Conservation (phyloP, 2,329 filamentous ascomycete genomes). For the Myriosclerotinia duriaeana region DNA sequence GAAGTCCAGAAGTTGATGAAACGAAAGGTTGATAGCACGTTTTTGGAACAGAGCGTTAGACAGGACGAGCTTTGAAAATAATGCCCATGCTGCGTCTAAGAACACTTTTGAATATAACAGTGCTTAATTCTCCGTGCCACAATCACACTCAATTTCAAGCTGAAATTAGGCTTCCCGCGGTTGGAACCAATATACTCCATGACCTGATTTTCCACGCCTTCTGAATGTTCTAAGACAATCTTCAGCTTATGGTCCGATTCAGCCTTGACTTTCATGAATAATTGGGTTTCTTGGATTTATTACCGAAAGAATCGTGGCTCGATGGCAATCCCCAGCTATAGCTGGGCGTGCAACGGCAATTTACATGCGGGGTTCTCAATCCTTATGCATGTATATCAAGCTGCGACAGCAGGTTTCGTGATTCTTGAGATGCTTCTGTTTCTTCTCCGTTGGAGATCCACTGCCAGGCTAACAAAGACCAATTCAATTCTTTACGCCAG, state of each 20-base stretch:
- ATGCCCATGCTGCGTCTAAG: background rate
- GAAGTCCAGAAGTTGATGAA: background rate
- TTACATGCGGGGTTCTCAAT: background rate
- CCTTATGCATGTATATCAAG: constrained; percentile 12
- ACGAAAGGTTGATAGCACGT: constrained; percentile 9
- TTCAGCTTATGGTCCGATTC: background rate
- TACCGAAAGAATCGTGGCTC: background rate
- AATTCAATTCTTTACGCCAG: constrained; percentile 77
- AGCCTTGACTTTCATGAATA: background rate
- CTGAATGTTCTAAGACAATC: background rate
- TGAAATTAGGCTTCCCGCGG: background rate
- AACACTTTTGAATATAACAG: background rate
- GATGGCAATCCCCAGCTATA: background rate
- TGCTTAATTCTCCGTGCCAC: background rate
- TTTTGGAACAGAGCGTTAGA: background rate
- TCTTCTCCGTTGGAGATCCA: constrained; percentile 3
- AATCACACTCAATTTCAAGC: background rate
- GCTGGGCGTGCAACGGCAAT: no score
- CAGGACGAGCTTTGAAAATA: background rate
- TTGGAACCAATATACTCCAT: background rate
- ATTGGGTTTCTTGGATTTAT: background rate
- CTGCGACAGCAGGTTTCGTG: background rate
- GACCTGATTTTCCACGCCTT: no score
- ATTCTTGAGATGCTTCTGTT: background rate
- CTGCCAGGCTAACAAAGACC: constrained; percentile 81